phyloP scores from a whole-genome alignment of 768 basidiomycete species.

The Leccinum variicolor region DNA sequence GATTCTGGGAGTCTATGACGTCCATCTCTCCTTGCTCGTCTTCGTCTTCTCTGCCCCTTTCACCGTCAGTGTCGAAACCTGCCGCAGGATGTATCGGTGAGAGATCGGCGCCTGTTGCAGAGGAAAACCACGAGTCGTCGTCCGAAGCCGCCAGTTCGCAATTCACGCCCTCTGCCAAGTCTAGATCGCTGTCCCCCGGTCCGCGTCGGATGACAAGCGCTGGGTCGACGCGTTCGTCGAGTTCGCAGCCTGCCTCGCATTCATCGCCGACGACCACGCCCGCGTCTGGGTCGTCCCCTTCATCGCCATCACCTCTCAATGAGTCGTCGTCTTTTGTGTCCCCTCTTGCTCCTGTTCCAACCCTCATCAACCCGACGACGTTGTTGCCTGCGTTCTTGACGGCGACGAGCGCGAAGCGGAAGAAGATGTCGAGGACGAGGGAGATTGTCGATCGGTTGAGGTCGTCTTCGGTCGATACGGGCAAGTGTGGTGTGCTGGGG shows the following conservation, averaged over 20 bases:
- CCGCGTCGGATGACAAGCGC: slow-evolving; percentile 1
- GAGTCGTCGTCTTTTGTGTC: not conserved
- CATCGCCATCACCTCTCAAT: slow-evolving; percentile 6
- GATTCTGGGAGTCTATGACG: slow-evolving; percentile 25
- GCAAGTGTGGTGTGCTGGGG: slow-evolving; percentile 7
- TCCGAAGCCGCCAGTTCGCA: not conserved
- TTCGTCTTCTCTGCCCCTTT: slow-evolving; percentile 14
- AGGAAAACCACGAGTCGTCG: not conserved
- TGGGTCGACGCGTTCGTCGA: slow-evolving; percentile 10
- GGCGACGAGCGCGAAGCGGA: slow-evolving; percentile 17
- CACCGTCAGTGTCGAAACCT: slow-evolving; percentile 10
- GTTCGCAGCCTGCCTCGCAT: slow-evolving; percentile 3
- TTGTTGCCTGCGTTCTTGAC: slow-evolving; percentile 26
- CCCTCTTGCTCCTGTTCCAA: not conserved
- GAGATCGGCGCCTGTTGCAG: not conserved
- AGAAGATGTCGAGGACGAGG: slow-evolving; percentile 27
- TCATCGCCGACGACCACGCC: slow-evolving; percentile 12
- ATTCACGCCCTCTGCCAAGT: slow-evolving; percentile 6
- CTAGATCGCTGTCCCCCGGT: slow-evolving; percentile 16
- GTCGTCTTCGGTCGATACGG: slow-evolving; percentile 23
- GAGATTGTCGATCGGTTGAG: slow-evolving; percentile 29
- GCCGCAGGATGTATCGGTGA: slow-evolving; percentile 8
- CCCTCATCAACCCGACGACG: slow-evolving; percentile 4
- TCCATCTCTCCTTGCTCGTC: slow-evolving; percentile 18
- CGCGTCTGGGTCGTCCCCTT: slow-evolving; percentile 4